Percentiles rank a stretch among this genome's conserved stretches.
phyloP scores from a whole-genome alignment of 352 stramenopile species.

The Pythium aphanidermatum region DNA sequence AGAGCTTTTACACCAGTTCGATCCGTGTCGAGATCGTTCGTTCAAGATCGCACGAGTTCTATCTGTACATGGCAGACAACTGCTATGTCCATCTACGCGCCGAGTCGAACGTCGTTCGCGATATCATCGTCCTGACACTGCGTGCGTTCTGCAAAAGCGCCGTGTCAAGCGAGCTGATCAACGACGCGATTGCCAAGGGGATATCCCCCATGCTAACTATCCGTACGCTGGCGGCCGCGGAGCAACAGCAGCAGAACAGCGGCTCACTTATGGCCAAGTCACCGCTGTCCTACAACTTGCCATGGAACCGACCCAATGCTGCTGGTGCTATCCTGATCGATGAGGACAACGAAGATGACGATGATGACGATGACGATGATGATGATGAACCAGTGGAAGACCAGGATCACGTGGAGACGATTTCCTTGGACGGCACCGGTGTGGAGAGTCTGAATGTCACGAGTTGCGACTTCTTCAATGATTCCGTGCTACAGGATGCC shows the following conservation, averaged over 20 bases:
- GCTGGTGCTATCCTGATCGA: conserved; percentile 17
- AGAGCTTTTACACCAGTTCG: conserved; percentile 64
- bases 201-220: conserved; percentile 65
- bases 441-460: conserved; percentile 16
- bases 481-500: conserved; percentile 55
- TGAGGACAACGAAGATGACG: conserved; percentile 17
- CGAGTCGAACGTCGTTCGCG: conserved; percentile 63
- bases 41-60: conserved; percentile 57
- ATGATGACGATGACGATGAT: conserved; percentile 4
- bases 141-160: conserved; percentile 65
- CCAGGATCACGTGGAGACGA: no score
- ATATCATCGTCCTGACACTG: conserved; percentile 81
- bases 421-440: no score
- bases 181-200: conserved; percentile 37
- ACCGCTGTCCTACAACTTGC: conserved; percentile 38
- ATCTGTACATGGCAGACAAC: conserved; percentile 44
- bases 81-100: conserved; percentile 64
- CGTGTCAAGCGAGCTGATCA: conserved; percentile 36
- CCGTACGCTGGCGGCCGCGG: conserved; percentile 44
- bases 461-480: conserved; percentile 27
- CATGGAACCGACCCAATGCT: conserved; percentile 46
- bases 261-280: conserved; percentile 2
- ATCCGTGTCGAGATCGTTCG: conserved; percentile 64
- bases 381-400: no score
- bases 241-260: conserved; percentile 25